Base-by-base conservation (phyloP, 129 eudicot species). In the Helianthus tuberosus region DNA sequence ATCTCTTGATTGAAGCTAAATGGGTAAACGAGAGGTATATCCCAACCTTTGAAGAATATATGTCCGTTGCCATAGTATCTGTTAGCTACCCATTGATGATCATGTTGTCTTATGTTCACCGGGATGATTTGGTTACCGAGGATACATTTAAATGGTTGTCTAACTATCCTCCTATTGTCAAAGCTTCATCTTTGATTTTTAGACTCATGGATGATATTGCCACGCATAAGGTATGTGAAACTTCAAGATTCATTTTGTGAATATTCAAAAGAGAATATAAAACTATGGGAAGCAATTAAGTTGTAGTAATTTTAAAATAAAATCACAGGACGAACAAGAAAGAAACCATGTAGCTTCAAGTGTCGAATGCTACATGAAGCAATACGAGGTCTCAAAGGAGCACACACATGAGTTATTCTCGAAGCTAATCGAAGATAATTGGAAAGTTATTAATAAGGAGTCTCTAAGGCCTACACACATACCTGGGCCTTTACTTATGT, bases 41-140 rank as follows among this genome's bases (percentile, higher is more conserved):
- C 1, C 89, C 89, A 63, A 84, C 71, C 0, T 5, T 75, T 10
- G 83, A 87, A 9, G 92, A 87, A 60, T 77, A 85, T 53, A 79
- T 84, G 69, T 62, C 76, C 7, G 57, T 63, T 35, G 77, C 80
- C 10, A 1, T 75, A 10, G 50, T 53, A 32, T 49, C 85, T 10
- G 0, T 23, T 27, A 77, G 51, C 5, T 72, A 75, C 50, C 5
- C 11, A 14, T 13, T 80, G 75, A 47, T 84, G 1, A 23, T 57
- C 2, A 36, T 65, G 6, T 23, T 23, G 5, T 76, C 84, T 11
- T 80, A 77, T 16, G 69, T 85, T 5, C 82, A 84, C 41, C 77
- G 82, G 10, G 86, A 78, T 15, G 46, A 69, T 10, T 16, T 8
- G 36, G 25, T 65, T 4, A 35, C 44, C 10, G 67, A 62, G 67